Percentiles rank a stretch among this genome's conserved stretches.
Conservation (phyloP, 1,139 yeast genomes). For the Hansenula sp. region DNA sequence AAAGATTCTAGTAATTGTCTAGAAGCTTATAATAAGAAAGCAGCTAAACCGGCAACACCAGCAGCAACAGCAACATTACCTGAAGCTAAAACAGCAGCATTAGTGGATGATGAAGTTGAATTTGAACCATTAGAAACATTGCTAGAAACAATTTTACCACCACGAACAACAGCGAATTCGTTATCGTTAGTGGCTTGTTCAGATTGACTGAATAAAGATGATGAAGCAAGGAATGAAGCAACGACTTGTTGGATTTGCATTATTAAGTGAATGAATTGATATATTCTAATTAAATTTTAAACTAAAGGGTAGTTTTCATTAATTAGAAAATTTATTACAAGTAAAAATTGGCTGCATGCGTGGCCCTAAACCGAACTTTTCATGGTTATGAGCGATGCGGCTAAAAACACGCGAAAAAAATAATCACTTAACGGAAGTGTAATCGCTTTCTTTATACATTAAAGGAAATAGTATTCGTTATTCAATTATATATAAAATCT, state of each 20-base stretch:
- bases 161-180: conserved; percentile 2
- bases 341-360: too few relatives aligned
- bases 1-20: too few relatives aligned
- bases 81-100: conserved; percentile 10
- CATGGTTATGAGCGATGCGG: too few relatives aligned
- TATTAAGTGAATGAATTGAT: not conserved
- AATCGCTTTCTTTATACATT: too few relatives aligned
- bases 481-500: not conserved
- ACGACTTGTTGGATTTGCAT: conserved; percentile 26
- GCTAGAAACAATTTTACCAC: conserved; percentile 1
- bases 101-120: conserved; percentile 1
- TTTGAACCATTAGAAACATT: conserved; percentile 1
- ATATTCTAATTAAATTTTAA: too few relatives aligned
- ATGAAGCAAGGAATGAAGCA: conserved; percentile 21
- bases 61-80: conserved; percentile 14
- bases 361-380: too few relatives aligned
- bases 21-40: conserved; percentile 21
- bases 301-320: too few relatives aligned
- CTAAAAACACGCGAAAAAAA: too few relatives aligned
- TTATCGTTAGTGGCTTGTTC: conserved; percentile 6
- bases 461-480: too few relatives aligned
- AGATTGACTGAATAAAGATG: conserved; percentile 13
- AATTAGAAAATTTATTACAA: too few relatives aligned
- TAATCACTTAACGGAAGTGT: too few relatives aligned
- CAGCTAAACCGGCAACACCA: conserved; percentile 21